These are phyloP conservation scores for Pichia sp. DNA, from an alignment of 1,139 yeast genomes.

Conservation along the genomic window DNA sequence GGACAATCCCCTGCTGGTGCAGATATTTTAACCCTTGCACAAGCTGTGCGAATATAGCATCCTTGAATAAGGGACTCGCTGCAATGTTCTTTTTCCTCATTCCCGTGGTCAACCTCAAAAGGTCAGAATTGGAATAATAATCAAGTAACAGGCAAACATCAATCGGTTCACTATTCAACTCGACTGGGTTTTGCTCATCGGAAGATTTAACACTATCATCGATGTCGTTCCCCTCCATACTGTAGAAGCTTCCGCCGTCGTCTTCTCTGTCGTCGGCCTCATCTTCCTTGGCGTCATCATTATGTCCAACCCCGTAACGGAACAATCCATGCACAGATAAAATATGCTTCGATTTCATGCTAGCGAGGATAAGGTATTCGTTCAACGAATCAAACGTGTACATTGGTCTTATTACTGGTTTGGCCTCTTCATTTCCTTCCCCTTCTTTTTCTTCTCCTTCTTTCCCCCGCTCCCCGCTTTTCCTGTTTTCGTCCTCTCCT, in stretches of 20 bases:
- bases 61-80: slow-evolving; percentile 31
- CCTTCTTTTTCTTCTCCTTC: background rate
- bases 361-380: slow-evolving; percentile 25
- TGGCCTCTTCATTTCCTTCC: background rate
- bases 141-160: slow-evolving; percentile 34
- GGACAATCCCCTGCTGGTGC: slow-evolving; percentile 42
- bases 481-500: too few species aligned
- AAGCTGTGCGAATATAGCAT: slow-evolving; percentile 45
- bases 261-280: background rate
- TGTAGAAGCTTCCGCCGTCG: background rate
- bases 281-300: background rate
- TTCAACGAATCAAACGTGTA: slow-evolving; percentile 26
- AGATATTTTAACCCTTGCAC: slow-evolving; percentile 43
- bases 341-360: slow-evolving; percentile 9
- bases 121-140: slow-evolving; percentile 45
- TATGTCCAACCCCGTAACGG: background rate
- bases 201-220: background rate
- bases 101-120: slow-evolving; percentile 39
- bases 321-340: slow-evolving; percentile 12
- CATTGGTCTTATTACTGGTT: background rate
- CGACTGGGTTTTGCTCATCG: background rate
- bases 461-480: background rate
- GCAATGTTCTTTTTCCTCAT: slow-evolving; percentile 34
- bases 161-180: background rate
- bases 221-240: background rate